A percentile compares a stretch with the other conserved stretches of the same genome.
Evolutionary conservation across 2,329 filamentous ascomycete species (phyloP).

Genomic region (Aspergillus felis): DNA sequence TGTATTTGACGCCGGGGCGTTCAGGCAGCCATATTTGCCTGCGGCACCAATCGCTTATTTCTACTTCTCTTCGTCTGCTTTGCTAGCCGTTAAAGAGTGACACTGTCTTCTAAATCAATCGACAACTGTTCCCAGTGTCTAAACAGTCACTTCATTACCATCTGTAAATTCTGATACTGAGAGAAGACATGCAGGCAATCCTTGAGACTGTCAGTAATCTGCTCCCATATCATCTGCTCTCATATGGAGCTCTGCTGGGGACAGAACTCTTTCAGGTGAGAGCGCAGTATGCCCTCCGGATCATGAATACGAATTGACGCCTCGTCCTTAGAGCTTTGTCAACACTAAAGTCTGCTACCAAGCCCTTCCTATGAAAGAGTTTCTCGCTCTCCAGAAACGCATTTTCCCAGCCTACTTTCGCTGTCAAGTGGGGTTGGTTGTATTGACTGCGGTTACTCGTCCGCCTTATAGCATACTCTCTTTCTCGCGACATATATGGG

Average conservation of each 20-base stretch:
- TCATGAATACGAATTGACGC: neutral
- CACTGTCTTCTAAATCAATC: neutral
- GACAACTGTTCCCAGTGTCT: neutral
- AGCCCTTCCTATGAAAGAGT: constrained; percentile 33
- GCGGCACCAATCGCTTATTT: neutral
- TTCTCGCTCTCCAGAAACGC: constrained; percentile 38
- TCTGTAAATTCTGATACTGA: neutral
- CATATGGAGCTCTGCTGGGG: constrained; percentile 39
- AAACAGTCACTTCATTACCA: neutral
- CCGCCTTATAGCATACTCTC: constrained; percentile 31
- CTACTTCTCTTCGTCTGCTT: neutral
- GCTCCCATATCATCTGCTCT: constrained; percentile 35
- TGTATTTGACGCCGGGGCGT: neutral
- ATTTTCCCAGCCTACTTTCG: constrained; percentile 41
- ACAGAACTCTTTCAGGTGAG: constrained; percentile 35
- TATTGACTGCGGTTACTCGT: constrained; percentile 31
- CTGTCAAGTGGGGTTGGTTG: constrained; percentile 32
- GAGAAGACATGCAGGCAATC: constrained; percentile 11
- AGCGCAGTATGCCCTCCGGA: neutral
- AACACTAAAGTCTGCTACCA: constrained; percentile 39
- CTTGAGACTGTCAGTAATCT: constrained; percentile 12
- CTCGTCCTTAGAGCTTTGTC: constrained; percentile 30
- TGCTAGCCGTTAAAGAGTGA: neutral
- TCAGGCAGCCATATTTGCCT: neutral
- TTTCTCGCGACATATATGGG: constrained; percentile 17